Conservation (phyloP, 73 alveolate genomes). For the Paramecium octaurelia region DNA sequence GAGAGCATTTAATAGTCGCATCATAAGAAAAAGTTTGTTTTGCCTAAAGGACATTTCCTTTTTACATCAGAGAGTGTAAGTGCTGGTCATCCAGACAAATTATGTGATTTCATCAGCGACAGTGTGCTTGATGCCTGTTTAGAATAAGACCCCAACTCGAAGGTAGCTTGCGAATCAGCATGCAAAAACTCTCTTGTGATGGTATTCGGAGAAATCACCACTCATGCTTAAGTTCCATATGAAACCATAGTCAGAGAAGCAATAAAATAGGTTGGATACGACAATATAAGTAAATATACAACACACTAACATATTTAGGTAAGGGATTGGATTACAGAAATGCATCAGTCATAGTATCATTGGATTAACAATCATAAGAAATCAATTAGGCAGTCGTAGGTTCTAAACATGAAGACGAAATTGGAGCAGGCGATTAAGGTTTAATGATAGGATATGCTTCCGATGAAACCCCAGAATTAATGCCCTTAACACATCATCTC, state of each 20-base stretch:
- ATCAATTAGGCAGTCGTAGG: constrained; percentile 94
- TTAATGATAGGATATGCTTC: constrained; percentile 99
- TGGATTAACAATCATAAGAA: constrained; percentile 87
- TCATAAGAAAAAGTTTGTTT: constrained; percentile 5
- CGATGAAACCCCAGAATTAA: constrained; percentile 91
- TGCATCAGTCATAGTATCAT: constrained; percentile 85
- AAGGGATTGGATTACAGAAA: constrained; percentile 94
- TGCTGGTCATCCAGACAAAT: constrained; percentile 99
- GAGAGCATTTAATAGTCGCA: not conserved
- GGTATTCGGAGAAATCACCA: constrained; percentile 94
- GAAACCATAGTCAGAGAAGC: constrained; percentile 92
- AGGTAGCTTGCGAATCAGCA: constrained; percentile 96
- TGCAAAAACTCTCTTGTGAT: constrained; percentile 91
- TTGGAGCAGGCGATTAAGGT: constrained; percentile 99
- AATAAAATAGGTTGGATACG: constrained; percentile 91
- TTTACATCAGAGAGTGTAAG: constrained; percentile 98
- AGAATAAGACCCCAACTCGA: constrained; percentile 89
- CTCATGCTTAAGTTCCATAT: constrained; percentile 78
- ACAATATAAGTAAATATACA: constrained; percentile 67
- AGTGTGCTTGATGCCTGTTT: constrained; percentile 96
- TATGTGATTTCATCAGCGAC: constrained; percentile 96
- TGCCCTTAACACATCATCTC: constrained; percentile 95
- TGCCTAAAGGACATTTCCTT: constrained; percentile 77
- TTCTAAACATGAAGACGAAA: constrained; percentile 87
- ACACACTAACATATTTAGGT: not conserved